phyloP scores from a whole-genome alignment of 1,284 basidiomycete genomes.

The Meira nashicola region DNA sequence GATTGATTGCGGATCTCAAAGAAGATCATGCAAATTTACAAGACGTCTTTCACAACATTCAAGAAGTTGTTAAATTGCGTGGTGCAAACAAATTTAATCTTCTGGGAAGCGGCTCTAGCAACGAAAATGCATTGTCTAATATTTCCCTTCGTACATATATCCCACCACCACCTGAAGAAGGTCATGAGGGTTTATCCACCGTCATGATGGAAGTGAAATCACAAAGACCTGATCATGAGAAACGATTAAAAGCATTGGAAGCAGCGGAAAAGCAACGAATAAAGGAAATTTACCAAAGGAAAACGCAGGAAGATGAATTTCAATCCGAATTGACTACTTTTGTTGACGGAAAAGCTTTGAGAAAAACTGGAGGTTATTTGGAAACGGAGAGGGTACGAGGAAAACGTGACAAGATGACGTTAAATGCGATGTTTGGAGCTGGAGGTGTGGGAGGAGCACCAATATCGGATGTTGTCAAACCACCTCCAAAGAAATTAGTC shows the following conservation, averaged over 20 bases:
- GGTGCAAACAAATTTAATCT: slow-evolving; percentile 18
- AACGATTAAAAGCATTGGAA: slow-evolving; percentile 47
- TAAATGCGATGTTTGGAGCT: slow-evolving; percentile 46
- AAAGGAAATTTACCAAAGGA: slow-evolving; percentile 26
- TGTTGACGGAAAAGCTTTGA: slow-evolving; percentile 45
- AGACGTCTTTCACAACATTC: slow-evolving; percentile 50
- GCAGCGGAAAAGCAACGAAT: slow-evolving; percentile 45
- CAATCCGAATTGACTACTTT: slow-evolving; percentile 48
- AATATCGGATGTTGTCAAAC: neutral
- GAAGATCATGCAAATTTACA: slow-evolving; percentile 44
- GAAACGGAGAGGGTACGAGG: slow-evolving; percentile 47
- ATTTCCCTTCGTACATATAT: slow-evolving; percentile 25
- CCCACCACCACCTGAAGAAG: slow-evolving; percentile 47
- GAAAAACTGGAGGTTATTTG: slow-evolving; percentile 47
- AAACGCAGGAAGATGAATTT: slow-evolving; percentile 43
- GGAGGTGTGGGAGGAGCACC: slow-evolving; percentile 17
- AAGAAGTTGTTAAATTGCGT: slow-evolving; percentile 49
- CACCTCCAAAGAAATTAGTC: neutral
- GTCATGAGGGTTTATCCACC: slow-evolving; percentile 46
- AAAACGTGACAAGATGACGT: slow-evolving; percentile 45
- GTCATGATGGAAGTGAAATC: slow-evolving; percentile 52
- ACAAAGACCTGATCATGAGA: slow-evolving; percentile 49
- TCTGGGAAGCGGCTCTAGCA: slow-evolving; percentile 19
- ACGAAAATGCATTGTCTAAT: slow-evolving; percentile 6
- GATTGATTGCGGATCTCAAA: slow-evolving; percentile 42